Conservation (phyloP, 352 stramenopile genomes). For the Globisporangium spinosum region DNA sequence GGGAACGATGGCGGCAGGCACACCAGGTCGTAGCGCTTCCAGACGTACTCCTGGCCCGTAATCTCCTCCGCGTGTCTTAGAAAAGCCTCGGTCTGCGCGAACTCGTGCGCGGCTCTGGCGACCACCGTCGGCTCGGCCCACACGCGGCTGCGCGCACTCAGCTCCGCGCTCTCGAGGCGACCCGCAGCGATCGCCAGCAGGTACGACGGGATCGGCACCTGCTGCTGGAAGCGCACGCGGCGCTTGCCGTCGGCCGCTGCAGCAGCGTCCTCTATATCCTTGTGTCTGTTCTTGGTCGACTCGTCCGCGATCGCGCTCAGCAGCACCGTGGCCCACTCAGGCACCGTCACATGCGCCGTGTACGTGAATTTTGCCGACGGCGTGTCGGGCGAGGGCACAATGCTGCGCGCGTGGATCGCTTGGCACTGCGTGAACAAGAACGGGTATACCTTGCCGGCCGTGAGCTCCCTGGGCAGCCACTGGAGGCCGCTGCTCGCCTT, state of each 20-base stretch:
- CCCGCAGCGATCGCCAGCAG: conserved; percentile 93
- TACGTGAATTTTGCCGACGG: conserved; percentile 94
- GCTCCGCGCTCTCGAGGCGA: conserved; percentile 85
- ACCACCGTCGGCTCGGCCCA: conserved; percentile 94
- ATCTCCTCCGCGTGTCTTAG: conserved; percentile 91
- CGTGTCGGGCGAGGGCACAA: conserved; percentile 95
- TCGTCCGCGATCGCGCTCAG: conserved; percentile 80
- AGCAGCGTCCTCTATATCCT: not conserved
- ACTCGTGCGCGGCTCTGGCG: conserved; percentile 91
- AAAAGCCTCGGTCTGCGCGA: conserved; percentile 93
- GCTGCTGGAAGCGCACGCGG: conserved; percentile 46
- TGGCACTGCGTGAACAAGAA: conserved; percentile 95
- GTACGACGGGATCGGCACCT: conserved; percentile 94
- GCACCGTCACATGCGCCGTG: conserved; percentile 86
- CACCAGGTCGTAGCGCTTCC: conserved; percentile 97
- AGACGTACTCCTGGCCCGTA: conserved; percentile 91
- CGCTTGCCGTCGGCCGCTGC: conserved; percentile 5
- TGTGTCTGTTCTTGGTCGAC: not conserved
- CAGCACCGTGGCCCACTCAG: conserved; percentile 90
- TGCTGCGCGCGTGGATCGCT: conserved; percentile 93
- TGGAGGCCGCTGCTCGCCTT: conserved; percentile 70
- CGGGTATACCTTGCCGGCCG: conserved; percentile 90
- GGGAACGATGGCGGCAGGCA: conserved; percentile 95
- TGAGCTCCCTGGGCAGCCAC: conserved; percentile 92
- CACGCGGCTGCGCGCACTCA: conserved; percentile 87